Percentiles rank a stretch among this genome's conserved stretches.
These are phyloP conservation scores for Talaromyces piceae DNA, from an alignment of 2,329 filamentous ascomycete species.

Conservation along the genomic window DNA sequence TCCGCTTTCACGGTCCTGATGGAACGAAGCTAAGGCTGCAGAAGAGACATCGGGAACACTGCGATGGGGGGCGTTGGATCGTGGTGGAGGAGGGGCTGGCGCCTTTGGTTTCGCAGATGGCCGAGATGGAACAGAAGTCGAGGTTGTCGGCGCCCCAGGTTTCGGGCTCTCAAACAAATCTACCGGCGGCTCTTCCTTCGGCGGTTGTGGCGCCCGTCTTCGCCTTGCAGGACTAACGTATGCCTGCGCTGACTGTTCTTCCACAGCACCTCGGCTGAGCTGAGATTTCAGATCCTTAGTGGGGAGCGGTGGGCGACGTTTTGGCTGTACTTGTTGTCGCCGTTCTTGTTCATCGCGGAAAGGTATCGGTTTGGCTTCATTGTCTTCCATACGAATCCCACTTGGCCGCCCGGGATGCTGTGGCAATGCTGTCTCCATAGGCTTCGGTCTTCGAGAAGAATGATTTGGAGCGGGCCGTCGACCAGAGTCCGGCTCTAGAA, in stretches of 20 bases:
- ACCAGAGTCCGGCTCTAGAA: slow-evolving; percentile 25
- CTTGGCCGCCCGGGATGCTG: slow-evolving; percentile 11
- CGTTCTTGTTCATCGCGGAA: slow-evolving; percentile 45
- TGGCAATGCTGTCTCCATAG: slow-evolving; percentile 14
- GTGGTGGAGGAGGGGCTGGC: slow-evolving; percentile 37
- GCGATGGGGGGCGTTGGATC: slow-evolving; percentile 43
- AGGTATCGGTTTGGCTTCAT: slow-evolving; percentile 38
- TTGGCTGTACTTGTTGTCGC: slow-evolving; percentile 30
- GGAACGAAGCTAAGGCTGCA: slow-evolving; percentile 64
- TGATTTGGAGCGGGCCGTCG: slow-evolving; percentile 21
- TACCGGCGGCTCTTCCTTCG: slow-evolving; percentile 40
- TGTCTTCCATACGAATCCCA: slow-evolving; percentile 18
- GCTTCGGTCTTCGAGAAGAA: slow-evolving; percentile 18
- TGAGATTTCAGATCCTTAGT: slow-evolving; percentile 49
- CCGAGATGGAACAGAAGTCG: slow-evolving; percentile 24
- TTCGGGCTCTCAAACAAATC: slow-evolving; percentile 56
- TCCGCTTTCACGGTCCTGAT: slow-evolving; percentile 69
- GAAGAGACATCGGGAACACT: slow-evolving; percentile 58
- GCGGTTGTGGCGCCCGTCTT: slow-evolving; percentile 44
- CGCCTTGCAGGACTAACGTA: slow-evolving; percentile 83
- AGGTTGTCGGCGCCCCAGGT: slow-evolving; percentile 24
- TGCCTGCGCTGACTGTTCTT: slow-evolving; percentile 72
- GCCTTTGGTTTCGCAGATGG: slow-evolving; percentile 36
- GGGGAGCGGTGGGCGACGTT: slow-evolving; percentile 12
- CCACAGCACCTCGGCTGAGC: slow-evolving; percentile 63